Conservation (phyloP, 176 grass and related monocot species). For the Rhynchospora breviuscula region DNA sequence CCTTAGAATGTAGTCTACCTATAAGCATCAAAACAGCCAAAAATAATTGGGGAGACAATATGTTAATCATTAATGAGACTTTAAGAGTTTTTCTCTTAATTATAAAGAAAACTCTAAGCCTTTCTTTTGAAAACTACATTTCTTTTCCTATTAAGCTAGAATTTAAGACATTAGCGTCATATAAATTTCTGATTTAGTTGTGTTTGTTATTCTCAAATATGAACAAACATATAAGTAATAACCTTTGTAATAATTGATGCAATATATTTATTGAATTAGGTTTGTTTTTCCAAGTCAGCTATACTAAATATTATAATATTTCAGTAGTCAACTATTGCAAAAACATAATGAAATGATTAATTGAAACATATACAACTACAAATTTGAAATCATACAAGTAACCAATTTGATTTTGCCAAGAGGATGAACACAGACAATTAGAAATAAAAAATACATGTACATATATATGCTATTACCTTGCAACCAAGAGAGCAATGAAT, state of each 20-base stretch:
- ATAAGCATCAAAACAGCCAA: conserved; percentile 16
- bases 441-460: background rate
- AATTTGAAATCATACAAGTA: background rate
- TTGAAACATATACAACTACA: background rate
- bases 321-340: background rate
- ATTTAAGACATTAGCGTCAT: background rate
- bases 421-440: background rate
- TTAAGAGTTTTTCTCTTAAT: background rate
- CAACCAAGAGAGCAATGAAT: conserved; percentile 93
- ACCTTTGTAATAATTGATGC: background rate
- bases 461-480: conserved; percentile 54
- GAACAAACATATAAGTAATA: background rate
- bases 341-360: background rate
- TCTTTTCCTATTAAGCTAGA: background rate
- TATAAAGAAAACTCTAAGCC: background rate
- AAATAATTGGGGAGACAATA: background rate
- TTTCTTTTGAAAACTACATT: conserved; percentile 3
- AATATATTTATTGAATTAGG: background rate
- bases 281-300: conserved; percentile 5
- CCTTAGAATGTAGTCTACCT: conserved; percentile 84
- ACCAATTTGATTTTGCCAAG: background rate
- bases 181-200: too few relatives aligned
- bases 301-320: background rate
- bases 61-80: background rate
- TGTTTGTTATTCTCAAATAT: too few relatives aligned